A percentile compares a stretch with the other conserved stretches of the same genome.
Conservation (phyloP, 352 stramenopile genomes). For the Phytophthora agathidicida region DNA sequence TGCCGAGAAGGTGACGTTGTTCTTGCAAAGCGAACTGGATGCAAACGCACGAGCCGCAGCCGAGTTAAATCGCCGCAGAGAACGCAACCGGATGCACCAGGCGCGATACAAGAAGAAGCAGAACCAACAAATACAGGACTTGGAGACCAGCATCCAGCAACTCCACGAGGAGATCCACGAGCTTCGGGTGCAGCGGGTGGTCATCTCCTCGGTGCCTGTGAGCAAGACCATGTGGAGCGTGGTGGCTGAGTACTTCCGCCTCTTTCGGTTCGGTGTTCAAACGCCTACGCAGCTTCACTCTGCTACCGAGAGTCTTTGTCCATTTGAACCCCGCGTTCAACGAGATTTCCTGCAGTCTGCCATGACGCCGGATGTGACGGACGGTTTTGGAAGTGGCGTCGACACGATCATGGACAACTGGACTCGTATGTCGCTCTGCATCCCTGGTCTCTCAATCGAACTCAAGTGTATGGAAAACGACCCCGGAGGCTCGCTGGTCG, state of each 20-base stretch:
- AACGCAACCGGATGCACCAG: neutral
- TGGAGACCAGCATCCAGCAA: neutral
- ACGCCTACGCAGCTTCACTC: neutral
- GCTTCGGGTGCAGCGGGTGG: neutral
- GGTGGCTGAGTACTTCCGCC: neutral
- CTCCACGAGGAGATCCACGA: neutral
- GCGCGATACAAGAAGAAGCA: neutral
- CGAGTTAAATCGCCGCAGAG: too few relatives aligned
- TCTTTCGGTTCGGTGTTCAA: too few relatives aligned
- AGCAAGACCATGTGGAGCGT: neutral
- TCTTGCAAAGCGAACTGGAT: too few relatives aligned
- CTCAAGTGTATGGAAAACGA: too few relatives aligned
- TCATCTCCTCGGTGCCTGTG: neutral
- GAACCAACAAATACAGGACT: neutral
- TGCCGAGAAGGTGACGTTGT: too few relatives aligned
- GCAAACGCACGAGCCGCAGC: too few relatives aligned
- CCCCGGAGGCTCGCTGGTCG: too few relatives aligned
- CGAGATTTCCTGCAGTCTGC: neutral
- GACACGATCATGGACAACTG: too few relatives aligned
- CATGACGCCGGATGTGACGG: neutral
- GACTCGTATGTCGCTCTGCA: too few relatives aligned
- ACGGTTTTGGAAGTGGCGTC: too few relatives aligned
- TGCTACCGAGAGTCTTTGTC: too few relatives aligned
- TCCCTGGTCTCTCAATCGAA: too few relatives aligned
- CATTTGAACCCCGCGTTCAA: neutral